Percentiles rank a stretch among this genome's conserved stretches.
These are phyloP conservation scores for Rachicladosporium sp. DNA, from an alignment of 2,329 filamentous ascomycete species.

Conservation along the genomic window DNA sequence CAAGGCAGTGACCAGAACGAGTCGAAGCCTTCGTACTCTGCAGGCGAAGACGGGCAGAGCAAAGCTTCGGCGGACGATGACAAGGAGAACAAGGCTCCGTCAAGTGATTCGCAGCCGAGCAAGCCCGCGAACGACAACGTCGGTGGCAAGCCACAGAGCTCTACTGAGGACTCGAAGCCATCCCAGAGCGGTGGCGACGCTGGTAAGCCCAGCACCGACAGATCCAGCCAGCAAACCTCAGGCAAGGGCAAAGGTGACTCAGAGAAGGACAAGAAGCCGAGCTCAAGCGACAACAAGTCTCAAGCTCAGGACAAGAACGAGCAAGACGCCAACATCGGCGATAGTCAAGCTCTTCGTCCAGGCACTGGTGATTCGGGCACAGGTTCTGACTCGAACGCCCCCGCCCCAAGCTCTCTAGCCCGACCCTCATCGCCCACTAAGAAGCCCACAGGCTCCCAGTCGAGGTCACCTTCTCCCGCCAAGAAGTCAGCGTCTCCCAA, in stretches of 20 bases:
- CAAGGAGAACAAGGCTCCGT: conserved; percentile 2
- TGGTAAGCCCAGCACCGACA: background rate
- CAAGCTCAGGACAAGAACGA: background rate
- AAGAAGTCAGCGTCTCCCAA: too few species aligned
- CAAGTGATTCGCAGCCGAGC: background rate
- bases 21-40: too few species aligned
- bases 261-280: too few species aligned
- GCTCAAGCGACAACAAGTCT: too few species aligned
- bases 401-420: too few species aligned
- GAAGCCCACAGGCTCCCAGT: too few species aligned
- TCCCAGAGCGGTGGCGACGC: background rate
- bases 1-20: conserved; percentile 2
- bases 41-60: too few species aligned
- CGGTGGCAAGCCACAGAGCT: background rate
- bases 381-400: too few species aligned
- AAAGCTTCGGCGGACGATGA: background rate
- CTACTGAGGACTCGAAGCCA: background rate
- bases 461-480: too few species aligned
- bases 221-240: background rate
- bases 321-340: background rate
- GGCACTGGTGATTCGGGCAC: too few species aligned
- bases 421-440: too few species aligned
- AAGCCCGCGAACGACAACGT: conserved; percentile 2
- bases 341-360: background rate
- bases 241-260: background rate